These are phyloP conservation scores for Termitomyces bulborhizus DNA, from an alignment of 768 basidiomycete genomes.

Conservation along the genomic window DNA sequence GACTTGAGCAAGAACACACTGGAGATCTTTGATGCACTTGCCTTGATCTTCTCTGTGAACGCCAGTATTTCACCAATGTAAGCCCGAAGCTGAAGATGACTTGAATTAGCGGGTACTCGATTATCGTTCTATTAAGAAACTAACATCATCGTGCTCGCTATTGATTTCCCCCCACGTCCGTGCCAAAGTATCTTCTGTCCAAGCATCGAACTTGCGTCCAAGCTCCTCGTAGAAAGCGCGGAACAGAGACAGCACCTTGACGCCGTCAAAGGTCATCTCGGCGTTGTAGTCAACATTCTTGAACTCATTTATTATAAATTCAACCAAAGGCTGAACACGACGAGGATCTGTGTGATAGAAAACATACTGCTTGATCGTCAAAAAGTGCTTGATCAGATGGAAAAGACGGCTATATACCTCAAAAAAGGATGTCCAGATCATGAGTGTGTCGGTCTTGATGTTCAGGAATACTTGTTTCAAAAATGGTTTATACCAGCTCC, in stretches of 20 bases:
- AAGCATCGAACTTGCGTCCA: slow-evolving; percentile 75
- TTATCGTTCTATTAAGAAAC: slow-evolving; percentile 10
- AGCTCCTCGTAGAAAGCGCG: slow-evolving; percentile 68
- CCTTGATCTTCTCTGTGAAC: slow-evolving; percentile 70
- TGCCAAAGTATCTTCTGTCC: slow-evolving; percentile 63
- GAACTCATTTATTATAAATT: slow-evolving; percentile 63
- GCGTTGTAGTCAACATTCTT: slow-evolving; percentile 67
- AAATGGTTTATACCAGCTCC: slow-evolving; percentile 75
- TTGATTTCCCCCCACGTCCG: slow-evolving; percentile 66
- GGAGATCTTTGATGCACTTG: slow-evolving; percentile 17
- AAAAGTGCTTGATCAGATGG: neutral
- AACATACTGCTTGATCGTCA: slow-evolving; percentile 45
- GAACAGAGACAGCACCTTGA: slow-evolving; percentile 64
- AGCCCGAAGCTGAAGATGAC: slow-evolving; percentile 49
- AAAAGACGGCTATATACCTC: slow-evolving; percentile 44
- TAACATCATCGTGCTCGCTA: slow-evolving; percentile 76
- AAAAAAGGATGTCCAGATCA: slow-evolving; percentile 74
- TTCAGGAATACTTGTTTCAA: slow-evolving; percentile 62
- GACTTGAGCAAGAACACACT: slow-evolving; percentile 1
- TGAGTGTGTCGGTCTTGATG: slow-evolving; percentile 76
- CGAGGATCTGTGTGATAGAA: slow-evolving; percentile 81
- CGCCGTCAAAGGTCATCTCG: slow-evolving; percentile 77
- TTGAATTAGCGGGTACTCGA: slow-evolving; percentile 1
- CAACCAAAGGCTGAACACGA: slow-evolving; percentile 71
- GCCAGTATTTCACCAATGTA: slow-evolving; percentile 72